These are phyloP conservation scores for Royoungia palumana DNA, from an alignment of 768 basidiomycete genomes.

Conservation along the genomic window DNA sequence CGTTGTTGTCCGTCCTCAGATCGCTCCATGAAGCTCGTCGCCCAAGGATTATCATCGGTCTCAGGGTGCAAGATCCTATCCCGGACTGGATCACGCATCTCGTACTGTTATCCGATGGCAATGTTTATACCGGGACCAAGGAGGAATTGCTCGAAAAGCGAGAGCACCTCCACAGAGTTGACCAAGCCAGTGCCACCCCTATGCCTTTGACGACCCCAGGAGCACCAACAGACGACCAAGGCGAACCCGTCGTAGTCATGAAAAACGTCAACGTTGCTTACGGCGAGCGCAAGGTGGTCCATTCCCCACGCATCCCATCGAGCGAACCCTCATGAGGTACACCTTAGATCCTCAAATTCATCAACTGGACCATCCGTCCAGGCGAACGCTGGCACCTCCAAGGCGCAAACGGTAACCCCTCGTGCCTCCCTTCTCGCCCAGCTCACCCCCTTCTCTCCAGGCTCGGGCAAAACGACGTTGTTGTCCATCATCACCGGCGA, in stretches of 20 bases:
- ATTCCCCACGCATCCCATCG: not conserved
- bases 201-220: not conserved
- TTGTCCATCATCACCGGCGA: conserved; percentile 88
- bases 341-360: conserved; percentile 76
- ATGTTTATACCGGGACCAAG: conserved; percentile 51
- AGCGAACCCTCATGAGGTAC: not conserved
- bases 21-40: conserved; percentile 43
- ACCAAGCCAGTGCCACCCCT: not conserved
- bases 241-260: conserved; percentile 55
- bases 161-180: conserved; percentile 5
- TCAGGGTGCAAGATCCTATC: conserved; percentile 66
- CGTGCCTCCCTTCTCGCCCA: not conserved
- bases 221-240: conserved; percentile 8
- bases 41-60: conserved; percentile 64
- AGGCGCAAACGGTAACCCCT: conserved; percentile 72
- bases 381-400: conserved; percentile 90
- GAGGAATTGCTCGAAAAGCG: conserved; percentile 38
- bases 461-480: conserved; percentile 94
- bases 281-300: conserved; percentile 51
- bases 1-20: conserved; percentile 53
- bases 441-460: conserved; percentile 36
- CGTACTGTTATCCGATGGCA: conserved; percentile 47
- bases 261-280: conserved; percentile 70
- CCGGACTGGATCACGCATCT: conserved; percentile 75
- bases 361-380: conserved; percentile 78